Base-by-base conservation (phyloP, 495 filamentous ascomycete species). In the Aspergillus indologenus region DNA sequence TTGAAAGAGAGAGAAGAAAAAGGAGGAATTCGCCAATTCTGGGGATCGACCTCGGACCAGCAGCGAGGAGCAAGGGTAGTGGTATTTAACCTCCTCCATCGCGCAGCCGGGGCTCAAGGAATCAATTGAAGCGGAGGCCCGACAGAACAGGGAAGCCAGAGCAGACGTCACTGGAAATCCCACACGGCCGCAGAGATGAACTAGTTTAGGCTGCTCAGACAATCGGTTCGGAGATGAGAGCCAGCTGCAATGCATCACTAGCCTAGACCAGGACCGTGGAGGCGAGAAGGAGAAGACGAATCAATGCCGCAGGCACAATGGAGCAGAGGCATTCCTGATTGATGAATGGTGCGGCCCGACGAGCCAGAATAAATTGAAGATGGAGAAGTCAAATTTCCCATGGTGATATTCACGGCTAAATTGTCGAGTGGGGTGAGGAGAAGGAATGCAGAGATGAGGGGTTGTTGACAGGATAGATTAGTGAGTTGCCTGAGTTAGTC, bases 361-460 rank as follows among this genome's bases (percentile, higher is more conserved):
- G 34, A 23, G 12, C 43, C 43, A 44, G 9, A 23, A 23, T 47
- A 47, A 18, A 47, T 47, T 47, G 45, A 23, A 21, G 45, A 40
- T 47, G 11, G 45, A 47, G 19, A 5, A 12, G 22, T 20, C 45
- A 46, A 29, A 22, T 56, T 46, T 34, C 46, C 46, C 50, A 21
- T 54, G 21, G 17, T 15, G 53, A 61, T 42, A 57, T 54, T 21
- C 15, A 48, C 59, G 60, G 60, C 29, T 62, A 62, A 62, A 62
- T 57, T 53, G 24, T 42, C 31, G 48, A 24, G 6, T 54, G 29
- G 22, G 23, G 54, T 50, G 40, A 22, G 40, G 23, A 34, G 51
- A 42, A 43, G 40, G 58, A 53, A 45, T 50, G 34, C 17, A 3
- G 20, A 2, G 34, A 14, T 40, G 34, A 40, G 34, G 34, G 34